A percentile compares a stretch with the other conserved stretches of the same genome.
Evolutionary conservation across 192 early-diverging fungal genomes (phyloP).

Genomic region (Linnemannia zychae): DNA sequence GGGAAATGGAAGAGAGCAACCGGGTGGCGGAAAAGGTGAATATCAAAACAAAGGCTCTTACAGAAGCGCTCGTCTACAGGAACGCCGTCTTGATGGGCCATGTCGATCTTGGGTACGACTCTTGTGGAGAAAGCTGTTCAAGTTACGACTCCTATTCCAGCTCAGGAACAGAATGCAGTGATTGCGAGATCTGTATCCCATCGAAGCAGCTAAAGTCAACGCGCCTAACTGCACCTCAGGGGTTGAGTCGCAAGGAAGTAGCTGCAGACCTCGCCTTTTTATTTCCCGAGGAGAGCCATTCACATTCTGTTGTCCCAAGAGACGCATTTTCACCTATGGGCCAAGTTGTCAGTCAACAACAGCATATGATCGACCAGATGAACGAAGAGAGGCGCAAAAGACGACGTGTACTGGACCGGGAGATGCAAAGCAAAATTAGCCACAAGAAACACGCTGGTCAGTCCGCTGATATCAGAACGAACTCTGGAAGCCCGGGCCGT

Average conservation of each 20-base stretch:
- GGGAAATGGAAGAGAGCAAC: conserved; percentile 33
- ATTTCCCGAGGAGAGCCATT: conserved; percentile 13
- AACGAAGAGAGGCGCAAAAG: conserved; percentile 39
- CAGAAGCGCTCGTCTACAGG: conserved; percentile 9
- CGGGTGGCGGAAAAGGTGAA: conserved; percentile 1
- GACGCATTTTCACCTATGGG: background rate
- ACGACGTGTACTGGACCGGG: conserved; percentile 33
- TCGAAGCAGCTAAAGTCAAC: background rate
- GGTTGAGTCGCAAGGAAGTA: conserved; percentile 29
- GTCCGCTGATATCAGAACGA: background rate
- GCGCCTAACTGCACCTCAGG: background rate
- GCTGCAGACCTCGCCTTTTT: conserved; percentile 38
- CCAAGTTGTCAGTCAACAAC: conserved; percentile 15
- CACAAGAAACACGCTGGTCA: conserved; percentile 27
- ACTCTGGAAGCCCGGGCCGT: background rate
- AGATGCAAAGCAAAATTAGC: conserved; percentile 27
- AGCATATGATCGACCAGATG: conserved; percentile 38
- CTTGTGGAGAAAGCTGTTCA: conserved; percentile 42
- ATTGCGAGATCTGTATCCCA: conserved; percentile 42
- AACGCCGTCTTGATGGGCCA: background rate
- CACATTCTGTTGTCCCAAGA: background rate
- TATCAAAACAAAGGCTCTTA: conserved; percentile 4
- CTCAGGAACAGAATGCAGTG: conserved; percentile 48
- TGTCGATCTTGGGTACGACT: conserved; percentile 15
- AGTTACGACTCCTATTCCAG: conserved; percentile 54